Conservation (phyloP, 495 filamentous ascomycete genomes). For the Hypoxylon rickii region DNA sequence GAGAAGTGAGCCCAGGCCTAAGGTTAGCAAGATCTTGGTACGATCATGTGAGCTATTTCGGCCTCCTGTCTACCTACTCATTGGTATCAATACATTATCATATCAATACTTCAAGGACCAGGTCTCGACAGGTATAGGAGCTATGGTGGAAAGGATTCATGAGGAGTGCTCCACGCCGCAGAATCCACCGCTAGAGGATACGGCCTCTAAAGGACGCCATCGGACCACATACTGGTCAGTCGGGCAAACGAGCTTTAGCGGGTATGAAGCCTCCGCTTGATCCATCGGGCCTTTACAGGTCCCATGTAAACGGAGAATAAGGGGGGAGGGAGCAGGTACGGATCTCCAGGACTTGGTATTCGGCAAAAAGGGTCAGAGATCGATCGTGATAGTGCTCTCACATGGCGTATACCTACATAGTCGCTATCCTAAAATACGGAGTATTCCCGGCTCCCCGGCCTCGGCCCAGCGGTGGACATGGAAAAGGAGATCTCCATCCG, state of each 20-base stretch:
- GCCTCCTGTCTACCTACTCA: background rate
- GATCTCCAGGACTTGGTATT: no score
- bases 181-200: conserved; percentile 1
- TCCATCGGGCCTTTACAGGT: conserved; percentile 1
- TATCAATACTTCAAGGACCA: conserved; percentile 1
- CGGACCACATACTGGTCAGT: conserved; percentile 24
- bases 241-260: conserved; percentile 13
- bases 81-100: conserved; percentile 7
- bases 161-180: background rate
- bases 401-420: conserved; percentile 6
- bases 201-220: conserved; percentile 11
- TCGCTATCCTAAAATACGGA: background rate
- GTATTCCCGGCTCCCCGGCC: background rate
- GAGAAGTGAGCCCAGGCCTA: conserved; percentile 11
- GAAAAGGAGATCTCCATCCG: conserved; percentile 14
- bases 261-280: conserved; percentile 3
- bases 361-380: no score
- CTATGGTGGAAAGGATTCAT: conserved; percentile 1
- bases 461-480: conserved; percentile 18
- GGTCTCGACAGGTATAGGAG: conserved; percentile 1
- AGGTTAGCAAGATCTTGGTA: conserved; percentile 5
- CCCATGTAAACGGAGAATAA: background rate
- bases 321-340: no score
- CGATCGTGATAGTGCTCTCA: no score
- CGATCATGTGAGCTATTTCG: conserved; percentile 28